Evolutionary conservation across 2,329 filamentous ascomycete species (phyloP).

Genomic region (Hortaea sp.): DNA sequence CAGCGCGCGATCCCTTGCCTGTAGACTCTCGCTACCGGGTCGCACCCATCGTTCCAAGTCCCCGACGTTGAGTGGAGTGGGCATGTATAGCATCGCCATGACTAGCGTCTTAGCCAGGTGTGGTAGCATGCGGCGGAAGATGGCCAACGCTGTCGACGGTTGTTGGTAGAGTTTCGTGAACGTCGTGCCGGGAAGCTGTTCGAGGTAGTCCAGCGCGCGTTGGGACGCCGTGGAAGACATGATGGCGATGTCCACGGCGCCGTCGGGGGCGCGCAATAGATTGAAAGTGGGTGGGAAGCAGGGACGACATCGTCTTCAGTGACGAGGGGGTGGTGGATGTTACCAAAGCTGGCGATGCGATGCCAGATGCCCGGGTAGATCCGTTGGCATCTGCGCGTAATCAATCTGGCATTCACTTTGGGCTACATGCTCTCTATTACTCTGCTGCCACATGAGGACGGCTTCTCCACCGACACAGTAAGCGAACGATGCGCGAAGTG

Average conservation of each 20-base stretch:
- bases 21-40: constrained; percentile 36
- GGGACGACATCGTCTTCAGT: too few relatives aligned
- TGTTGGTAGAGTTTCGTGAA: constrained; percentile 91
- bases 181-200: constrained; percentile 78
- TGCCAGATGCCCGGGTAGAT: too few relatives aligned
- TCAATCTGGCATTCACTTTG: too few relatives aligned
- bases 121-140: constrained; percentile 94
- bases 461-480: too few relatives aligned
- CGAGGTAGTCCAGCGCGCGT: constrained; percentile 77
- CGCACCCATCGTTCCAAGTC: constrained; percentile 83
- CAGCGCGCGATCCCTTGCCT: constrained; percentile 71
- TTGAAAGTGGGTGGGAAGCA: too few relatives aligned
- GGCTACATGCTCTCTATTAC: too few relatives aligned
- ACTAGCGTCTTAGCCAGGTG: constrained; percentile 91
- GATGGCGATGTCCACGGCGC: neutral
- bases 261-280: neutral
- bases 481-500: too few relatives aligned
- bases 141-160: constrained; percentile 86
- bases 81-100: constrained; percentile 89
- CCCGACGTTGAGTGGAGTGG: constrained; percentile 63
- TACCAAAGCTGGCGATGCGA: too few relatives aligned
- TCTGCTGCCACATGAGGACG: too few relatives aligned
- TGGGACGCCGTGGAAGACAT: constrained; percentile 42
- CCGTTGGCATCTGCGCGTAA: too few relatives aligned
- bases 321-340: too few relatives aligned